Evolutionary conservation across 1,284 basidiomycete genomes (phyloP), one percentile per base, ranked within the genome.

Genomic region (Malassezia vespertilionis): DNA sequence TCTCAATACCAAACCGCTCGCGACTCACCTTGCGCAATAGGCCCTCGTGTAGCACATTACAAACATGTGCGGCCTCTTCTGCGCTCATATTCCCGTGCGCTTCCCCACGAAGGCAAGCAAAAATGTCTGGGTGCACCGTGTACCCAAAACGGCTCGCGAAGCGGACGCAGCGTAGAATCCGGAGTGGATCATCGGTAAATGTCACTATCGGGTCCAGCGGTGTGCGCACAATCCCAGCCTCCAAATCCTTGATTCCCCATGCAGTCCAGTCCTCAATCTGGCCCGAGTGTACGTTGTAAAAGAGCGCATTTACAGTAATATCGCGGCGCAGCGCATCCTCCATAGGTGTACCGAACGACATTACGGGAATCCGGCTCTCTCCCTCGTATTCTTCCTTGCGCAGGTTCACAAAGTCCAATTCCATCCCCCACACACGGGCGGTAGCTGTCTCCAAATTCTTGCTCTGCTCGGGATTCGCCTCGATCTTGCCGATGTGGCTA

Each of bases 401-500:
- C 37, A 97, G 75, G 65, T 96, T 96, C 10, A 97, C 93, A 62
- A 96, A 83, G 72, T 99, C 93, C 42, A 97, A 76, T 49, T 89
- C 86, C 36, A 86, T 74, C 2, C 80, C 89, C 39, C 88, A 76
- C 21, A 97, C 75, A 24, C 78, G 80, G 24, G 88, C 84, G n/a
- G 83, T 84, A 0, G 89, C 91, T 0, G 93, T 96, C 73, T 97
- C 91, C 27, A 99, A 77, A 72, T 96, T 93, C 72, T 99, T 99
- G 45, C 86, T 91, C 74, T 97, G 93, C 37, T 91, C 87, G 0
- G 93, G 91, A 63, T 97, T 96, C 53, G 83, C 83, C 43, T 85
- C 86, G 49, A 99, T 89, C 64, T 82, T 86, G 18, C 83, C 76
- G 11, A 78, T 74, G 28, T 63, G 61, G 22, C 64, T 58, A 46